Base-by-base conservation (phyloP, 805 yeast genomes). In the Spathaspora girioi region DNA sequence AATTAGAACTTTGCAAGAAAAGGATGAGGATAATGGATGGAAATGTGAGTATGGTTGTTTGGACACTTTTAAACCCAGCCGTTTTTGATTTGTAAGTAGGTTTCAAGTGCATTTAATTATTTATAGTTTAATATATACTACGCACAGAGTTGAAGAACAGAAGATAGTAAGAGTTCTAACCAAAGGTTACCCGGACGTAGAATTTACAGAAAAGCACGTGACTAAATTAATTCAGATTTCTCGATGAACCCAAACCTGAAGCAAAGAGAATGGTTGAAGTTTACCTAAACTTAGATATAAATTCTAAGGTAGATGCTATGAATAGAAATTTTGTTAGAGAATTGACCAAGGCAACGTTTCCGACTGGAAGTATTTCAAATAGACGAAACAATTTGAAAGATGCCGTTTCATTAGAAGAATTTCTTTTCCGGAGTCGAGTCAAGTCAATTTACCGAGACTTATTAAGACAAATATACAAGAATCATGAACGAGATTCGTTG, bases 401-500 rank as follows among this genome's bases (percentile, higher is more conserved):
- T 46, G 47, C 46, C 5, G 31, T 70, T 18, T 59, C 73, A 5
- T 57, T 74, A 5, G 77, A 74, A 43, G 78, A 74, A 50, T 74
- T 74, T 51, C 48, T 74, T 32, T 73, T 74, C 48, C 63, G 77
- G 15, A 68, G 61, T 45, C 65, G 66, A 50, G 63, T 74, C 14
- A 57, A 62, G n/a, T 53, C 59, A 10, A 65, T 69, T 1, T 74
- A 74, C 54, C 60, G 74, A 42, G 63, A 64, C 26, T 56, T 71
- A 15, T 55, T 68, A 50, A 55, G 78, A 38, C 56, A 66, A 45
- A 58, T 73, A 15, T 68, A 70, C 55, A 62, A 63, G 48, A 67
- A 65, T 48, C 77, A 74, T 47, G 76, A 73, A 50, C 62, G 62
- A 40, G 54, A 58, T 1, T 75, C 70, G n/a, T 54, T 74, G 45